These are phyloP conservation scores for Escovopsis sp. DNA, from an alignment of 2,329 filamentous ascomycete species.

Conservation along the genomic window DNA sequence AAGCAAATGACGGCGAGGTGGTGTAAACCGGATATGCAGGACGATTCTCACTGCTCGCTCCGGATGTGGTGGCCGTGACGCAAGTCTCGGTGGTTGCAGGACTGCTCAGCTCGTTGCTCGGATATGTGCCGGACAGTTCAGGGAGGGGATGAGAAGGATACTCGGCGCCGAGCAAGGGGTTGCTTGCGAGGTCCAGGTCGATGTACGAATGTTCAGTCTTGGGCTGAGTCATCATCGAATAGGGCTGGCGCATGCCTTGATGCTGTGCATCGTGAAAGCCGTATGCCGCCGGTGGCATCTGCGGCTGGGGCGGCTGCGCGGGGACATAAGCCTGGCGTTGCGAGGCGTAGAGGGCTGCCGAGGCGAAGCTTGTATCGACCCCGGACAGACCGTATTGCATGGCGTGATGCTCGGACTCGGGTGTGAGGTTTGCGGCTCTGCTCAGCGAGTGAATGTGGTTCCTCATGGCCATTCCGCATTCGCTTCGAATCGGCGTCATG, in stretches of 20 bases:
- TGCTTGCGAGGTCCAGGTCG: constrained; percentile 3
- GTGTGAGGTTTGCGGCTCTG: constrained; percentile 12
- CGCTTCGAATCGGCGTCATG: constrained; percentile 20
- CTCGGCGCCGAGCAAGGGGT: constrained; percentile 4
- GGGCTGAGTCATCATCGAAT: constrained; percentile 1
- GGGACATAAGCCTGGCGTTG: constrained; percentile 18
- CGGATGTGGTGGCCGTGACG: constrained; percentile 2
- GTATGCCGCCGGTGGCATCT: constrained; percentile 6
- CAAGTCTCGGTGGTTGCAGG: constrained; percentile 6
- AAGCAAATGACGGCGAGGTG: constrained; percentile 1
- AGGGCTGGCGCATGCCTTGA: constrained; percentile 1
- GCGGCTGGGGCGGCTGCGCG: constrained; percentile 4
- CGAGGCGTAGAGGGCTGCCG: constrained; percentile 21
- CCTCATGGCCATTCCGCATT: constrained; percentile 19
- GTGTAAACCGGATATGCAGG: constrained; percentile 4
- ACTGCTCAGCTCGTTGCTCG: constrained; percentile 4
- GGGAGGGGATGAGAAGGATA: constrained; percentile 3
- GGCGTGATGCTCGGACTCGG: constrained; percentile 13
- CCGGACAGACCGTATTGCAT: constrained; percentile 23
- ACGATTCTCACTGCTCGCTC: constrained; percentile 3
- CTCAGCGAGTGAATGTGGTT: constrained; percentile 15
- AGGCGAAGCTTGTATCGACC: constrained; percentile 17
- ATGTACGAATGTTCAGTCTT: constrained; percentile 3
- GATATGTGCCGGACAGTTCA: constrained; percentile 2
- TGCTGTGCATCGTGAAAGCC: constrained; percentile 5